Evolutionary conservation across 139 green algal species (phyloP).

Genomic region (Eudorina sp.): DNA sequence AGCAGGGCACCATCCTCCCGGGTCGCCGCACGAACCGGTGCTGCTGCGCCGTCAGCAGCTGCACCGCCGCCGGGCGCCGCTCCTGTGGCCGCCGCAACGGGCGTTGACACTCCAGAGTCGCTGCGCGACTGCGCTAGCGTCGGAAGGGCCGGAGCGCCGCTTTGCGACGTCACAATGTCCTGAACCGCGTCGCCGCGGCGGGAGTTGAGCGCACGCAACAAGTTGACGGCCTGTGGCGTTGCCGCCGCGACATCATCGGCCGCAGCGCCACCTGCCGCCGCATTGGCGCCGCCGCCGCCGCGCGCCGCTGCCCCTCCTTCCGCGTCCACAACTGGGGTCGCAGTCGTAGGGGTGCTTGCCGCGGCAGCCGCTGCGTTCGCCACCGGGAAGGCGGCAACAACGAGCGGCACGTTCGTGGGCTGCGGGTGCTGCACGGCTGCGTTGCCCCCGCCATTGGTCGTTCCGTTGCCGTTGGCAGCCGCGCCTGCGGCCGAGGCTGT

Average conservation of each 20-base stretch:
- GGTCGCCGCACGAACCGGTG: too few species aligned
- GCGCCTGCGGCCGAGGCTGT: not conserved
- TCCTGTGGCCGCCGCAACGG: not conserved
- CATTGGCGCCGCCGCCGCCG: not conserved
- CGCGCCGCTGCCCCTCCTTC: not conserved
- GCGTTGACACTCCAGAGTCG: conserved; percentile 34
- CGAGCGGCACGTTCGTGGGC: not conserved
- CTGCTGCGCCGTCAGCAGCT: not conserved
- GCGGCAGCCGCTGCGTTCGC: not conserved
- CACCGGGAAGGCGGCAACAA: not conserved
- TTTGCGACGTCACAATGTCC: conserved; percentile 27
- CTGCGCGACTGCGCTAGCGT: not conserved
- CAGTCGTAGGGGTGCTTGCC: not conserved
- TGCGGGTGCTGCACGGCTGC: not conserved
- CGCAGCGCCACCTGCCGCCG: not conserved
- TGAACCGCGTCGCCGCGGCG: conserved; percentile 49
- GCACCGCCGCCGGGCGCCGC: not conserved
- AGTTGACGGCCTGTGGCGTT: not conserved
- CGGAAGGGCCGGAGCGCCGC: not conserved
- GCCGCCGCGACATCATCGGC: not conserved
- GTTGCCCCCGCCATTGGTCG: not conserved
- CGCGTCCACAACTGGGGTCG: not conserved
- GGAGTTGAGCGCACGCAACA: conserved; percentile 26
- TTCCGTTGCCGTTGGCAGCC: not conserved
- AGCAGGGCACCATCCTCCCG: not conserved